These are phyloP conservation scores for Clitoria ternatea DNA, from an alignment of 306 rosid species.

Conservation along the genomic window DNA sequence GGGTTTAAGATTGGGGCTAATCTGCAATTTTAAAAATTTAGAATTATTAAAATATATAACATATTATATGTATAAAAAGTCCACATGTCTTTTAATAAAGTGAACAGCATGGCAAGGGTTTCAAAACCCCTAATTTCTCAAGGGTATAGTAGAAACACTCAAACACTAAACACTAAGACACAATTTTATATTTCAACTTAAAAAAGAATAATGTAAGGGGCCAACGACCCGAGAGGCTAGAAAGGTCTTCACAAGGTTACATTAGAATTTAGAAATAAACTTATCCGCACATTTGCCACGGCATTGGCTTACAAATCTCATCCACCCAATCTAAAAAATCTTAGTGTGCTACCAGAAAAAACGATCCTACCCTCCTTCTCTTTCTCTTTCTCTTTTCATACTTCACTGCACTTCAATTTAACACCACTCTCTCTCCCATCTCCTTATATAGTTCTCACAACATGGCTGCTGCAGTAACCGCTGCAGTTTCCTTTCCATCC, in stretches of 20 bases:
- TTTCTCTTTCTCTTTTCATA: neutral
- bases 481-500: conserved; percentile 82
- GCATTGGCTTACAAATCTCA: conserved; percentile 58
- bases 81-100: no score
- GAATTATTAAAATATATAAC: no score
- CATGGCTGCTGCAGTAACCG: conserved; percentile 92
- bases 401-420: conserved; percentile 22
- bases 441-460: neutral
- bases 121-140: no score
- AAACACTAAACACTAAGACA: no score
- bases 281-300: conserved; percentile 70
- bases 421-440: conserved; percentile 6
- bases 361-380: neutral
- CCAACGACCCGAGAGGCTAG: neutral
- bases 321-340: conserved; percentile 80
- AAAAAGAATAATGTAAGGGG: neutral
- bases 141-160: no score
- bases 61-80: no score
- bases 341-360: conserved; percentile 22
- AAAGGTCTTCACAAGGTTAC: neutral
- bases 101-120: no score
- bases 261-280: conserved; percentile 34
- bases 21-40: no score
- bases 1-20: no score
- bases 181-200: no score